These are phyloP conservation scores for Erysimum cheiranthoides DNA, from an alignment of 345 rosid genomes.

Conservation along the genomic window DNA sequence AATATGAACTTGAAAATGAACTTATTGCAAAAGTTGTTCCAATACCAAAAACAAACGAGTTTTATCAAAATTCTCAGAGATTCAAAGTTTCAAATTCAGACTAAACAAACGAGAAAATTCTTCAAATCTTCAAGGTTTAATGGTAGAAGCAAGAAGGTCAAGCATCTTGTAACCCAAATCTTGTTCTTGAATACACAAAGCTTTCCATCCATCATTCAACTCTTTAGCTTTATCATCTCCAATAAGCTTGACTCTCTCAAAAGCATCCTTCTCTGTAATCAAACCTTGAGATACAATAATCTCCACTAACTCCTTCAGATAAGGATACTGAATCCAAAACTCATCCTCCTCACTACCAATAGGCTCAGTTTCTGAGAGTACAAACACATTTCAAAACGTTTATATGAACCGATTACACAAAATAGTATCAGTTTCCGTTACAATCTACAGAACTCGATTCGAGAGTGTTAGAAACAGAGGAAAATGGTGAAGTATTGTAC, in stretches of 20 bases:
- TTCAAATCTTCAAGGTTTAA: neutral
- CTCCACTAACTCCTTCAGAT: neutral
- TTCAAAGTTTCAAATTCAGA: too few relatives aligned
- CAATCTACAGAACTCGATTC: neutral
- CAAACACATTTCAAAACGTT: neutral
- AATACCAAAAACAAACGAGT: neutral
- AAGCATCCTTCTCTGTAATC: neutral
- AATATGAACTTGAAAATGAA: neutral
- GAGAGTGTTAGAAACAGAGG: neutral
- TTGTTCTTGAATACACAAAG: neutral
- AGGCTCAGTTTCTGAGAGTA: conserved; percentile 25
- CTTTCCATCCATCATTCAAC: conserved; percentile 26
- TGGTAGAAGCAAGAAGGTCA: neutral
- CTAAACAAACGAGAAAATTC: too few relatives aligned
- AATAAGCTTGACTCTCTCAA: conserved; percentile 15
- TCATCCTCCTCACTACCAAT: conserved; percentile 8
- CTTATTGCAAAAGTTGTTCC: neutral
- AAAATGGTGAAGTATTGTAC: conserved; percentile 11
- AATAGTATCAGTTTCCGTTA: neutral
- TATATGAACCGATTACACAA: neutral
- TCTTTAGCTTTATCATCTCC: conserved; percentile 32
- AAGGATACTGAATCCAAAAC: conserved; percentile 29
- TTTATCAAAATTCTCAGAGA: too few relatives aligned
- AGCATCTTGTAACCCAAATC: conserved; percentile 2
- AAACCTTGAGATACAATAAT: neutral